A percentile compares a stretch with the other conserved stretches of the same genome.
These are phyloP conservation scores for Parathielavia hyrcaniae DNA, from an alignment of 495 filamentous ascomycete species.

Conservation along the genomic window DNA sequence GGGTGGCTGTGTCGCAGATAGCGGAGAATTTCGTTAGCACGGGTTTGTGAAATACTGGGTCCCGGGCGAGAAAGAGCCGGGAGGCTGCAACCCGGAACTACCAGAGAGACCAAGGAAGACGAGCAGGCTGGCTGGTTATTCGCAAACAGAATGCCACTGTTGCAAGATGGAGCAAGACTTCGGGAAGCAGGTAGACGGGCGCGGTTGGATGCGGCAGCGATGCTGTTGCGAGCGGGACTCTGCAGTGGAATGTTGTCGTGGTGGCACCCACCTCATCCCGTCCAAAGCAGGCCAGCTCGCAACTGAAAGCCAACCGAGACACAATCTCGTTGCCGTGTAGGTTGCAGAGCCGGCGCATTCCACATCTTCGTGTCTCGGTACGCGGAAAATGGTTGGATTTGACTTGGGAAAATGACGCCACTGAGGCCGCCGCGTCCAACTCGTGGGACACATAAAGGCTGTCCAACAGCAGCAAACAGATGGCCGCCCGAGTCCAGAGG, in stretches of 20 bases:
- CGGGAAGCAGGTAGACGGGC: neutral
- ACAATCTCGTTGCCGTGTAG: conserved; percentile 1
- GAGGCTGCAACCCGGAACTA: conserved; percentile 6
- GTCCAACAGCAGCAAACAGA: conserved; percentile 11
- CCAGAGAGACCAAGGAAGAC: neutral
- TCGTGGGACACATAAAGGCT: neutral
- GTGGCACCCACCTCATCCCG: neutral
- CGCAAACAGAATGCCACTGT: neutral
- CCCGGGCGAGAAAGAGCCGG: conserved; percentile 32
- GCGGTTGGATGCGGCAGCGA: neutral
- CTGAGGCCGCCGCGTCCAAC: conserved; percentile 3
- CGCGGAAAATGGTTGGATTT: conserved; percentile 5
- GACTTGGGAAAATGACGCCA: conserved; percentile 22
- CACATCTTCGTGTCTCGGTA: conserved; percentile 3
- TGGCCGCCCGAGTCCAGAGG: neutral
- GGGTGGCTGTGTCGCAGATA: conserved; percentile 29
- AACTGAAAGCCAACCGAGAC: neutral
- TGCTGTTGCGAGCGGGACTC: neutral
- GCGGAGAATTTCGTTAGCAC: conserved; percentile 25
- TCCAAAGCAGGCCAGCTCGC: neutral
- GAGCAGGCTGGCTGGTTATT: neutral
- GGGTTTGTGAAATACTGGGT: conserved; percentile 22
- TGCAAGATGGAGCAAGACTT: neutral
- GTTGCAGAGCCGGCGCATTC: neutral
- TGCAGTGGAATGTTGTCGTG: neutral